A percentile compares a stretch with the other conserved stretches of the same genome.
Evolutionary conservation across 139 green algal genomes (phyloP).

Genomic region (Picochlorum sp.): DNA sequence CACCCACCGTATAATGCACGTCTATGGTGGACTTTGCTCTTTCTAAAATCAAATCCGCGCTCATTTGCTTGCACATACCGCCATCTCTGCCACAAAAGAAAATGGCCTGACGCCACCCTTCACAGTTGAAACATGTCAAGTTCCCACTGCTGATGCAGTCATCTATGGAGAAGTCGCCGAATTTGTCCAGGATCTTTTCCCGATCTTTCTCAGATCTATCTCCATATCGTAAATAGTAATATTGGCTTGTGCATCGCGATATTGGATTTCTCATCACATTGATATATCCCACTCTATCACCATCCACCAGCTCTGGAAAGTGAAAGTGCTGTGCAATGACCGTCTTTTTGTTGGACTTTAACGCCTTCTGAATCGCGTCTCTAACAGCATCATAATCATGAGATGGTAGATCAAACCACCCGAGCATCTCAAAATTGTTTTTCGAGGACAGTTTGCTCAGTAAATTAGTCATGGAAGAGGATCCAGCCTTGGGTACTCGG

Average conservation of each 20-base stretch:
- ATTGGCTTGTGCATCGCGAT: not conserved
- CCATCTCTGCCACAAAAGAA: conserved; percentile 2
- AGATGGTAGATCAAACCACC: not conserved
- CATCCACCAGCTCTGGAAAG: not conserved
- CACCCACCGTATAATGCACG: not conserved
- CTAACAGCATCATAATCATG: not conserved
- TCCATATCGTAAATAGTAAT: conserved; percentile 6
- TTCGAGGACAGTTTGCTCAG: not conserved
- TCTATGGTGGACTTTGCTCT: not conserved
- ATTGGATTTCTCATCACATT: conserved; percentile 6
- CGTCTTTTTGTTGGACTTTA: not conserved
- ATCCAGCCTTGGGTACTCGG: conserved; percentile 3
- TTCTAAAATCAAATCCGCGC: not conserved
- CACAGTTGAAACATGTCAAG: conserved; percentile 4
- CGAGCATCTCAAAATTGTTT: not conserved
- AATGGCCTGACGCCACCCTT: not conserved
- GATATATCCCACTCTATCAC: not conserved
- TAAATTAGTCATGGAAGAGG: not conserved
- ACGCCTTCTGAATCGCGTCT: not conserved
- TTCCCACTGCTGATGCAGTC: not conserved
- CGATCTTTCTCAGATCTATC: not conserved
- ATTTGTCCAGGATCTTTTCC: not conserved
- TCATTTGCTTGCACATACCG: not conserved
- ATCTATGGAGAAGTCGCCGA: not conserved
- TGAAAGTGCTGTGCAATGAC: conserved; percentile 4